Base-by-base conservation (phyloP, 208 protist species). In the Acanthamoeba royreba region DNA sequence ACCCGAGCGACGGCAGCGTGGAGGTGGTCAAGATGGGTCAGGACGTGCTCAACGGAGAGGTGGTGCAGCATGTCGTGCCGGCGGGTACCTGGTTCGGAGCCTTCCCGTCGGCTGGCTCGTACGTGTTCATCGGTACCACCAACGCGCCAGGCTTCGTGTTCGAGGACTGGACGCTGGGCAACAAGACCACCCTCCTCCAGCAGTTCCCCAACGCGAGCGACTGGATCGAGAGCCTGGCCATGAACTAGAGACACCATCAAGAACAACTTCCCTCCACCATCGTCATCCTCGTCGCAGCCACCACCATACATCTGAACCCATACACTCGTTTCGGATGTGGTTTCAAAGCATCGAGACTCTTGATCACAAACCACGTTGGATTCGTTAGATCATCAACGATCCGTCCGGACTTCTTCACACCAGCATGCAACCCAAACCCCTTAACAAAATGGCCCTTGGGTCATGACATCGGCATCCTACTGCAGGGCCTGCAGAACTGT, bases 101-200 rank as follows among this genome's bases (percentile, higher is more conserved):
- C 81, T 88, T 61, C 25, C 33, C 25, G 31, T 88, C 81, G 31
- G 35, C 35, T 17, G 81, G 81, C 13, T 22, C 49, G 45, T 88
- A 88, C 35, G 52, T 46, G 45, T 88, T 88, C 33, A n/a, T 88
- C 31, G 81, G 81, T 46, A 88, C 15, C 22, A 88, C 81, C 81
- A 88, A 88, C 45, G 81, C 81, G 81, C 81, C 81, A 5, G 81
- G 81, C 81, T 88, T 88, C 81, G 81, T 63, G 45, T 88, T 40
- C 81, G 45, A 88, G 81, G 81, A 88, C 45, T 88, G 81, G 81
- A 28, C 35, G 52, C 25, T 88, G 47, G 81, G 81, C n/a, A 53
- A 88, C 45, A 88, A 88, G 81, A 63, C 81, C 15, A 7, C 8
- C 5, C 52, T 88, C 31, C 81, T 88, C 17, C n/a, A 53, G 31